These are phyloP conservation scores for Scedosporium dehoogii DNA, from an alignment of 2,329 filamentous ascomycete species.

Conservation along the genomic window DNA sequence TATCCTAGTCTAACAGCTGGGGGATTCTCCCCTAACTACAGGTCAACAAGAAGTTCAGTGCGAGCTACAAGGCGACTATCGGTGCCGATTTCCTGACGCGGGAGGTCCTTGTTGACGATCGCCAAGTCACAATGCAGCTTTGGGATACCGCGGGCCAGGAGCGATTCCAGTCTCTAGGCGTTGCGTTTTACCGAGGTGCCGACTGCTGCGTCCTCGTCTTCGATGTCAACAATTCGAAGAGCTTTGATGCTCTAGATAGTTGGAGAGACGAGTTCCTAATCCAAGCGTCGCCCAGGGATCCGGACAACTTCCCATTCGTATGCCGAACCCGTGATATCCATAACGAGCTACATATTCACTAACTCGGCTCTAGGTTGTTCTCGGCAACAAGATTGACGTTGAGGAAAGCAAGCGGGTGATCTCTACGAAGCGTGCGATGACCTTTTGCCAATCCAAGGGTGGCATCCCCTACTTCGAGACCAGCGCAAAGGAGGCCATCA, in stretches of 20 bases:
- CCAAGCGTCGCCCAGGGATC: conserved; percentile 91
- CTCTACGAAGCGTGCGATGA: conserved; percentile 89
- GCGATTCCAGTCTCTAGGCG: conserved; percentile 91
- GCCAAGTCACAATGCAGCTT: conserved; percentile 98
- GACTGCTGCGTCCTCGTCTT: conserved; percentile 98
- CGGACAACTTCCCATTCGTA: conserved; percentile 96
- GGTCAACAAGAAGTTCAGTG: conserved; percentile 99
- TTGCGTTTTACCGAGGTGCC: conserved; percentile 94
- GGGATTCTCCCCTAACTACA: conserved; percentile 25
- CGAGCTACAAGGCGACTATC: conserved; percentile 99
- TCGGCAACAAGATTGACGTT: conserved; percentile 98
- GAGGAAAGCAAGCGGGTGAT: conserved; percentile 97
- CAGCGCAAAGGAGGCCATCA: conserved; percentile 96
- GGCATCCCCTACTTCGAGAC: conserved; percentile 99
- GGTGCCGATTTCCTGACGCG: conserved; percentile 97
- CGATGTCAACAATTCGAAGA: conserved; percentile 99
- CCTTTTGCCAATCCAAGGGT: conserved; percentile 95
- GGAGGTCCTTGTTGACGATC: conserved; percentile 93
- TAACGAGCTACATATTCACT: background rate
- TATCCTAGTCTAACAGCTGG: background rate
- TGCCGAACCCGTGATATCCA: conserved; percentile 21
- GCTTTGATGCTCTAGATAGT: conserved; percentile 95
- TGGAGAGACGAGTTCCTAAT: conserved; percentile 98
- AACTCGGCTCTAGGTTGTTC: conserved; percentile 57
- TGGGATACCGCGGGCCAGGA: conserved; percentile 98